These are phyloP conservation scores for Adansonia gregorii DNA, from an alignment of 441 rosid genomes.

Conservation along the genomic window DNA sequence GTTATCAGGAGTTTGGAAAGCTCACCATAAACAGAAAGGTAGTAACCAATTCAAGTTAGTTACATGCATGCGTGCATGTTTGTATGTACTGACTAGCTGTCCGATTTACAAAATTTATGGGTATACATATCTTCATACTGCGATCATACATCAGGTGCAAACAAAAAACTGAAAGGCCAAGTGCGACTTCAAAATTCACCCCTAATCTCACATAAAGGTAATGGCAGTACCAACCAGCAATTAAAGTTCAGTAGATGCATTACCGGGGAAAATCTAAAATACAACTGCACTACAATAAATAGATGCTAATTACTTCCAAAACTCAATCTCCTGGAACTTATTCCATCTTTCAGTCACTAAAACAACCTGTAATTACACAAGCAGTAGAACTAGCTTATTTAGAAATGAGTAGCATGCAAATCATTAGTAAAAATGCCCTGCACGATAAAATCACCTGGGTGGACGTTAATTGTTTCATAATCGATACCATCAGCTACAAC, in stretches of 20 bases:
- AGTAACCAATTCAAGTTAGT: neutral
- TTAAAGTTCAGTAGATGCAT: neutral
- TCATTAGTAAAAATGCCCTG: neutral
- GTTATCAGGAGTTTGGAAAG: constrained; percentile 13
- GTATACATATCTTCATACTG: neutral
- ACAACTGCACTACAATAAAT: neutral
- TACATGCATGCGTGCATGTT: neutral
- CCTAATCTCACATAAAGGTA: neutral
- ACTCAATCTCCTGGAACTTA: neutral
- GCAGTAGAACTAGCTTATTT: neutral
- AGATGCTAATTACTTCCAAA: neutral
- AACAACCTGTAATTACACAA: neutral
- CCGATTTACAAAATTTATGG: neutral
- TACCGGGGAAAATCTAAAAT: neutral
- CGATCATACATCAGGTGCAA: neutral
- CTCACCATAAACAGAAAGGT: constrained; percentile 16
- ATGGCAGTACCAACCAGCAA: neutral
- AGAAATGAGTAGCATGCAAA: neutral
- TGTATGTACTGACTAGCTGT: neutral
- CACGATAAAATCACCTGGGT: constrained; percentile 63
- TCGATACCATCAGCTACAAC: constrained; percentile 79
- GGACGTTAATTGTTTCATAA: constrained; percentile 75
- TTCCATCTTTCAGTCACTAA: neutral
- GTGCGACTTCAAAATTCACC: no score
- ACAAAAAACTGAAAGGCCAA: neutral